Percentiles rank a stretch among this genome's conserved stretches.
Evolutionary conservation across 129 eudicot species (phyloP).

Genomic region (Helichrysum umbraculigerum): DNA sequence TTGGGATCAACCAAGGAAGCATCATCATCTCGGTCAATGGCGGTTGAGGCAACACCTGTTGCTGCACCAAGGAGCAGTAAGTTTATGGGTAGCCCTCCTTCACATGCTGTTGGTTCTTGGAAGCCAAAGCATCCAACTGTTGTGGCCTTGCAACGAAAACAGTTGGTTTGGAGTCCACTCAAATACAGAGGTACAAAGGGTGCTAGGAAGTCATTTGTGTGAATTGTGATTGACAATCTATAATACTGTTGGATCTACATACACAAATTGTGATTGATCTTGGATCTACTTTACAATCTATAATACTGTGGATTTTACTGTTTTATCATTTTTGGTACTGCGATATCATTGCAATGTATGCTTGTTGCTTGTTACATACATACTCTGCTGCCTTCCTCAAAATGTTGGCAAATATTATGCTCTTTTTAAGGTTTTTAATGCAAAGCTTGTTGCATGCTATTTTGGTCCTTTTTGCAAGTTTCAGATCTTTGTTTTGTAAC

Average conservation of each 20-base stretch:
- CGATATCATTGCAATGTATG: constrained; percentile 5
- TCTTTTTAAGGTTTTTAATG: no score
- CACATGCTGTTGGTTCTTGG: constrained; percentile 66
- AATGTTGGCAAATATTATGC: no score
- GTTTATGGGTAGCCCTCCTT: constrained; percentile 80
- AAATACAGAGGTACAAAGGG: not conserved
- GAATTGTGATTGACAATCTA: not conserved
- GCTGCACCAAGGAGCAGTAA: constrained; percentile 58
- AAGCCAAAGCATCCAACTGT: constrained; percentile 89
- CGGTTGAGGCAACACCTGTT: constrained; percentile 51
- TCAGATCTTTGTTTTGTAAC: no score
- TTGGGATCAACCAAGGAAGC: constrained; percentile 25
- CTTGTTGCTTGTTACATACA: not conserved
- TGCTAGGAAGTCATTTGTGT: constrained; percentile 1
- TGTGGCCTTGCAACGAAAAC: constrained; percentile 68
- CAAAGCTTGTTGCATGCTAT: no score
- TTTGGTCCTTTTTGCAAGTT: no score
- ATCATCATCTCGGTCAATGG: constrained; percentile 10
- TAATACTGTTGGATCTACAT: no score
- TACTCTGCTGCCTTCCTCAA: not conserved
- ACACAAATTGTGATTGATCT: not conserved
- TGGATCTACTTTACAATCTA: no score
- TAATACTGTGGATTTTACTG: not conserved
- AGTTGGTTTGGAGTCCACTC: constrained; percentile 62
- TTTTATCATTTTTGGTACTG: not conserved